Base-by-base conservation (phyloP, 345 rosid species). In the Anacardium occidentale region DNA sequence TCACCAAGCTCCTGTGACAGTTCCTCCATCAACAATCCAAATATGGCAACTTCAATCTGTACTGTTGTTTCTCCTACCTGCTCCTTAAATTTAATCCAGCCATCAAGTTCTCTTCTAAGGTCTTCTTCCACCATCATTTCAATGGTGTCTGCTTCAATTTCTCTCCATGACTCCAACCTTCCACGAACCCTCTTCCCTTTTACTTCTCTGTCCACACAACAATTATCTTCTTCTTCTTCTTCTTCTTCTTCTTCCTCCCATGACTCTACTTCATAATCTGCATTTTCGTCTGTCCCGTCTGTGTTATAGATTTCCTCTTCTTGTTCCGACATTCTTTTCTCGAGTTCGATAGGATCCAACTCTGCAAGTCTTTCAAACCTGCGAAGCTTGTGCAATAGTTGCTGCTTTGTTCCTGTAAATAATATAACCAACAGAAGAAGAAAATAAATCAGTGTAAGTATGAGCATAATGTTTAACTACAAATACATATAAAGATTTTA, bases 101-200 rank as follows among this genome's bases (percentile, higher is more conserved):
- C 78, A 52, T 71, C 80, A 22, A 71, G 60, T 66, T 90, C 89
- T 70, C 71, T 82, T 63, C 79, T 82, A 58, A 90, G 79, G 81
- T 94, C 98, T 61, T 80, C 77, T 25, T 85, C 97, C 3, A 94
- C 91, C 98, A 90, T 89, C 96, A 88, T 84, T 74, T 91, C 98
- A 54, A 94, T 94, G 66, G 94, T 90, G 86, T 85, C 83, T 0
- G 86, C 81, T 60, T 90, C 92, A 66, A 91, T 94, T 29, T 90
- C 89, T 69, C 86, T 87, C 97, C 96, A 94, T 53, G 85, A 81
- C 53, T 85, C 88, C 73, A 90, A 69, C 75, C 88, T 81, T 81
- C 80, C 81, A 63, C 89, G 81, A 0, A 91, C 90, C 71, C 91
- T 85, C 77, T 78, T 86, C 24, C 69, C 75, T 48, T 69, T 59